Conservation (phyloP, 345 rosid genomes). For the Citrus sinensis region DNA sequence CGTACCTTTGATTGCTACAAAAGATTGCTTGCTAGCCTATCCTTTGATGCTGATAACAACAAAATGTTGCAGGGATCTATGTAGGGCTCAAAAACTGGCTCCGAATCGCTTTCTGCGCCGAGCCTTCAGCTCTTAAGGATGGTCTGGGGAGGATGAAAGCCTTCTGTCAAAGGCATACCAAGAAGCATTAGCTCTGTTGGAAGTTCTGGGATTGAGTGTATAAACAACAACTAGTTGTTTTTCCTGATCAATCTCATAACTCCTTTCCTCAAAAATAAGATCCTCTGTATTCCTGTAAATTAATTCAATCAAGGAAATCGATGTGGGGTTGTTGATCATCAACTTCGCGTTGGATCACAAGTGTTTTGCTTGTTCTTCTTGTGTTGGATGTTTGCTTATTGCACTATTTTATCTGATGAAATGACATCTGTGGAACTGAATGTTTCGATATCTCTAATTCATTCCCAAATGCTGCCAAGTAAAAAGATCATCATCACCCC, state of each 20-base stretch:
- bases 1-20: not conserved
- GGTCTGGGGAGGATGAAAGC: conserved; percentile 39
- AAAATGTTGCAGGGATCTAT: conserved; percentile 35
- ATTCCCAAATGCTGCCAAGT: no score
- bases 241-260: not conserved
- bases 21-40: not conserved
- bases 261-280: not conserved
- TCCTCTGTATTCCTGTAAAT: not conserved
- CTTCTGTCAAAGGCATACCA: conserved; percentile 43
- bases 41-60: not conserved
- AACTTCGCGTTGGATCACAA: not conserved
- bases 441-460: no score
- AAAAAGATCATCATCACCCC: no score
- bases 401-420: no score
- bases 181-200: conserved; percentile 8
- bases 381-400: no score
- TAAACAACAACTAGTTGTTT: not conserved
- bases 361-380: not conserved
- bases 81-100: conserved; percentile 50
- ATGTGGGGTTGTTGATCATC: not conserved
- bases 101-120: conserved; percentile 39
- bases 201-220: not conserved
- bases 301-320: not conserved
- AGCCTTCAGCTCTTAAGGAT: conserved; percentile 28
- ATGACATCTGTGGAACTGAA: no score